Percentiles rank a stretch among this genome's conserved stretches.
Evolutionary conservation across 208 protist genomes (phyloP).

Genomic region (Crithidia thermophila): DNA sequence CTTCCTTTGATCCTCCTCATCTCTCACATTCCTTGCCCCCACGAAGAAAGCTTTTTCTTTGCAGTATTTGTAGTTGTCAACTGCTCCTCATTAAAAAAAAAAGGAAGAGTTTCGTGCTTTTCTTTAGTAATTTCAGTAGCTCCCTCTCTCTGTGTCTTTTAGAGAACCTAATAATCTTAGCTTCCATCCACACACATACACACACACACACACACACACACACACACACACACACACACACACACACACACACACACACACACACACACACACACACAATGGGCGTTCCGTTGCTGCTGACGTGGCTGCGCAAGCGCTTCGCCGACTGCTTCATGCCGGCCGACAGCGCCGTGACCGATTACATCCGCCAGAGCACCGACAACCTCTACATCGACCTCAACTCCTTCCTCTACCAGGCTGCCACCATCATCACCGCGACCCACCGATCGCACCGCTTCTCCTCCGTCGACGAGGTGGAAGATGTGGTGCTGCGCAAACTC

Average conservation of each 20-base stretch:
- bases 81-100: no score
- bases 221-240: no score
- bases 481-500: conserved; percentile 67
- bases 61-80: background rate
- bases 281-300: conserved; percentile 88
- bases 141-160: conserved; percentile 13
- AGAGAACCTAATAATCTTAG: no score
- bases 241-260: background rate
- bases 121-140: conserved; percentile 21
- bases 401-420: conserved; percentile 83
- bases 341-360: conserved; percentile 29
- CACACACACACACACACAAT: conserved; percentile 30
- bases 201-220: no score
- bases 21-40: no score
- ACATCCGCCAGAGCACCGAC: conserved; percentile 34
- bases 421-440: conserved; percentile 52
- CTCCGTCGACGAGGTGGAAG: conserved; percentile 61
- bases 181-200: no score
- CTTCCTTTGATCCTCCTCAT: no score
- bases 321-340: conserved; percentile 80
- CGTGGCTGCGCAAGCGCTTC: conserved; percentile 82
- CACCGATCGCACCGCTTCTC: conserved; percentile 40
- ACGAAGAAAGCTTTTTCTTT: no score
- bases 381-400: conserved; percentile 90
- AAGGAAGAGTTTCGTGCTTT: conserved; percentile 5